Conservation (phyloP, 2,329 filamentous ascomycete species). For the Paracorniculantispora psalliotae region DNA sequence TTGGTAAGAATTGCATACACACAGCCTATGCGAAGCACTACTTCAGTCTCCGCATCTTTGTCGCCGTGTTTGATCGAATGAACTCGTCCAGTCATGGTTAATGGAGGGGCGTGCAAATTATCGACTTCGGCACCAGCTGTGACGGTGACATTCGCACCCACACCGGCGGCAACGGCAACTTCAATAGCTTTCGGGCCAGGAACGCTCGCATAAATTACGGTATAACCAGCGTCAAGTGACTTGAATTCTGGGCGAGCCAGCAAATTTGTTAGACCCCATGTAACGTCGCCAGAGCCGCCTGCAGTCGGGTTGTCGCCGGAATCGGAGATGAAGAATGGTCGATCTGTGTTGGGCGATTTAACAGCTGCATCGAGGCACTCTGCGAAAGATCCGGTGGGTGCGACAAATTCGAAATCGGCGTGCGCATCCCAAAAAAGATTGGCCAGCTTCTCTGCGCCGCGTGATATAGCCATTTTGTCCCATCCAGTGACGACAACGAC, state of each 20-base stretch:
- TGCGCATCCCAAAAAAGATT: slow-evolving; percentile 42
- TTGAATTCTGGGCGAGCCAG: slow-evolving; percentile 42
- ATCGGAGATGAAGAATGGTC: slow-evolving; percentile 50
- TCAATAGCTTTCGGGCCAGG: slow-evolving; percentile 41
- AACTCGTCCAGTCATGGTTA: slow-evolving; percentile 46
- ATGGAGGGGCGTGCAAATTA: slow-evolving; percentile 40
- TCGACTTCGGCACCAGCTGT: slow-evolving; percentile 48
- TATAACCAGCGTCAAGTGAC: slow-evolving; percentile 26
- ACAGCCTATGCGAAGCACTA: slow-evolving; percentile 45
- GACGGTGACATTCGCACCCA: slow-evolving; percentile 44
- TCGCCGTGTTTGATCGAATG: slow-evolving; percentile 48
- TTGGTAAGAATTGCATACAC: slow-evolving; percentile 48
- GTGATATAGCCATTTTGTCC: slow-evolving; percentile 33
- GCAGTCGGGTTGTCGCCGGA: slow-evolving; percentile 53
- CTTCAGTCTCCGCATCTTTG: slow-evolving; percentile 40
- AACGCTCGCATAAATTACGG: slow-evolving; percentile 49
- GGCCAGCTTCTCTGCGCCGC: slow-evolving; percentile 41
- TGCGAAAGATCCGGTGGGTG: slow-evolving; percentile 41
- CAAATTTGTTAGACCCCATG: slow-evolving; percentile 44
- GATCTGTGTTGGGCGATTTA: slow-evolving; percentile 25
- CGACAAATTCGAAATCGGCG: slow-evolving; percentile 46
- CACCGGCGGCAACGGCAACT: slow-evolving; percentile 37
- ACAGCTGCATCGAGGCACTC: slow-evolving; percentile 44
- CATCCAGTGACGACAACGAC: slow-evolving; percentile 48
- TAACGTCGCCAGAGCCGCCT: slow-evolving; percentile 49